Percentiles rank a stretch among this genome's conserved stretches.
Evolutionary conservation across 495 filamentous ascomycete species (phyloP).

Genomic region (Annulohypoxylon nitens): DNA sequence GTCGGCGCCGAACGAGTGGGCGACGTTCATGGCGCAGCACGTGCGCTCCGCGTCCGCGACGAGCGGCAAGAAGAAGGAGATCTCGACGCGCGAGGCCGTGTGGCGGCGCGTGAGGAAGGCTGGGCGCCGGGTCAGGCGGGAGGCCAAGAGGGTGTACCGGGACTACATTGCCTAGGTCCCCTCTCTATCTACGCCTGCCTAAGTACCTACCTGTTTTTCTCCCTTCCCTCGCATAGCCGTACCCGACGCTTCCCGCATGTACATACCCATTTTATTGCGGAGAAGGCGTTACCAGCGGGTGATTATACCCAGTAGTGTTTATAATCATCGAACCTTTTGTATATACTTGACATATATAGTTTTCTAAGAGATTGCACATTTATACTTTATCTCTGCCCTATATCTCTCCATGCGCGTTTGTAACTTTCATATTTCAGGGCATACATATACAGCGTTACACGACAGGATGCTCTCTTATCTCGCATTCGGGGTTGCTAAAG

Average conservation of each 20-base stretch:
- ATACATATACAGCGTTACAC: neutral
- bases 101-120: conserved; percentile 45
- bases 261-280: neutral
- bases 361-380: neutral
- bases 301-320: conserved; percentile 1
- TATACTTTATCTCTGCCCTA: neutral
- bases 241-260: neutral
- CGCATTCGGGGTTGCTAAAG: neutral
- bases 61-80: conserved; percentile 34
- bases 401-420: neutral
- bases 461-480: neutral
- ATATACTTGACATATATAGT: conserved; percentile 2
- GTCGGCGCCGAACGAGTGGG: conserved; percentile 77
- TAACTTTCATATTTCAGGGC: neutral
- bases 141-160: conserved; percentile 47
- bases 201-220: no score
- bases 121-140: conserved; percentile 41
- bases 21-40: conserved; percentile 58
- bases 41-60: conserved; percentile 34
- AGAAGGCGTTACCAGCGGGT: conserved; percentile 3
- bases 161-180: conserved; percentile 41
- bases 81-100: conserved; percentile 39
- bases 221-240: neutral
- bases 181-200: neutral
- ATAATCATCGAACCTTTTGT: conserved; percentile 7